Evolutionary conservation across 768 basidiomycete species (phyloP), one percentile per base, ranked within the genome.

Genomic region (Russula ochroleuca): DNA sequence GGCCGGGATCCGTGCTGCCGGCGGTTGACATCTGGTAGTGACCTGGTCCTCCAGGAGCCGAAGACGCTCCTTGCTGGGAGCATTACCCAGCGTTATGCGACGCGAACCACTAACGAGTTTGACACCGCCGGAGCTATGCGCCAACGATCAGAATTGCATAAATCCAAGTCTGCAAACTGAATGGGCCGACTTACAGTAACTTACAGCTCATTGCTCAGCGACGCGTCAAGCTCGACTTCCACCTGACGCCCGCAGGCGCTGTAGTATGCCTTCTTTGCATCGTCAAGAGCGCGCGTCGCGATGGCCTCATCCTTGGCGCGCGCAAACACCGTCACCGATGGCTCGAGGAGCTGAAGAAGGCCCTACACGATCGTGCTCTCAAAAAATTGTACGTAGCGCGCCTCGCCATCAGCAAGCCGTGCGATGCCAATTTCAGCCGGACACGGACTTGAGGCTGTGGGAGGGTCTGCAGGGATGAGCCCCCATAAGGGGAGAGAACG

Each of bases 81-180:
- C 94, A 72, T 99, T 98, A 75, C 98, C 91, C 23, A 99, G 81
- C 23, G 85, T 88, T 73, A 98, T 98, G 57, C 92, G 84, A 38
- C 82, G 80, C 11, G 81, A 81, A 23, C 87, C 88, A 57, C 83
- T 90, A 14, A 82, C 71, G n/a, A 98, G 82, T 70, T 86, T 86
- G 52, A 97, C 77, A 15, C 96, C 96, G 14, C 97, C 96, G 61
- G 94, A 84, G 66, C 92, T 92, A 64, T 6, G 25, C 31, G 51
- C 31, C 25, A 31, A 57, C 15, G n/a, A 51, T 19, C 35, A 58
- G 7, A 9, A 28, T 23, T n/a, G n/a, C 31, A 53, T 33, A 8
- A 33, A 33, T 33, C 33, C n/a, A 17, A 17, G 33, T 48, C 43
- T 19, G 64, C 35, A 25, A n/a, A n/a, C n/a, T n/a, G n/a, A 11